Base-by-base conservation (phyloP, 2,329 filamentous ascomycete genomes). In the Akanthomyces muscarius region DNA sequence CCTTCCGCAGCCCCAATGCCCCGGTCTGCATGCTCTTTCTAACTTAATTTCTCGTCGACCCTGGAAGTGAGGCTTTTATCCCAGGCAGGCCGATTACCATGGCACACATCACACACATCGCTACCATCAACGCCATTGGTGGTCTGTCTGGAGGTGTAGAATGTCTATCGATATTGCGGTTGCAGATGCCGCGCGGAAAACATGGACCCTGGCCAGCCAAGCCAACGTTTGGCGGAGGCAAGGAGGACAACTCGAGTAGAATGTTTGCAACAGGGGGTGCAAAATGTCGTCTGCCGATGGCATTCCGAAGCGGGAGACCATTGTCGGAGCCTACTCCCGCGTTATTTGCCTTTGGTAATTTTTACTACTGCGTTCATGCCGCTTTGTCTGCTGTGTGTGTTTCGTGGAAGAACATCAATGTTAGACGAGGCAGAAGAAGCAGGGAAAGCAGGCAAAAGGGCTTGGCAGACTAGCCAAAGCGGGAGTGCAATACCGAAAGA, bases 151-250 rank as follows among this genome's bases (percentile, higher is more conserved):
- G 84, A 30, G 28, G 28, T 30, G 28, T 30, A 30, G 1, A 30
- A 30, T 30, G 28, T 81, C 83, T 2, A 78, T 86, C 5, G 84
- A 85, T 4, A 76, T 78, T 5, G 83, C 85, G 44, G 80, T 89
- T 63, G 84, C 85, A 0, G 84, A 83, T 2, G 84, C 82, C 10
- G 80, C 89, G 62, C 89, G 86, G 86, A 84, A 82, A 6, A 82
- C 28, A 81, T 66, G 73, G 81, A 11, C 52, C 79, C 79, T 7
- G 65, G 64, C 5, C 75, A 78, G 42, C 72, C 85, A 3, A 61
- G 70, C 54, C 66, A 74, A 18, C 72, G 73, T 41, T 75, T 85
- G 0, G 82, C 82, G 0, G 77, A 75, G 11, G 72, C 71, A 1
- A 70, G 67, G 28, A 77, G 79, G 69, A 69, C 71, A 70, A 74